A percentile compares a stretch with the other conserved stretches of the same genome.
These are phyloP conservation scores for Aspergillus biplanus DNA, from an alignment of 495 filamentous ascomycete species.

Conservation along the genomic window DNA sequence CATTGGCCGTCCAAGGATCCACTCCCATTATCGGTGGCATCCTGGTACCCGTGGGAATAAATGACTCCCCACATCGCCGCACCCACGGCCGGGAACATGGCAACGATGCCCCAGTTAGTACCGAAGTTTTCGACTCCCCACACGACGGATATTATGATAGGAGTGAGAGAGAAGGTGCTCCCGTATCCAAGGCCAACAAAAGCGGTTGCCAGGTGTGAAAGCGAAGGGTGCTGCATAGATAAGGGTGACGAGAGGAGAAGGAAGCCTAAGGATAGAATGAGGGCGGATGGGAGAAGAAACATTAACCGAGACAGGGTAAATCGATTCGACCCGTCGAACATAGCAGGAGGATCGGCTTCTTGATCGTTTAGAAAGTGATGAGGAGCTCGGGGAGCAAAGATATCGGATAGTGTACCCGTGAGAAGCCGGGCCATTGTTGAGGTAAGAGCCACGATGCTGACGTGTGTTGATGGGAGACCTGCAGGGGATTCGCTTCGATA, in stretches of 20 bases:
- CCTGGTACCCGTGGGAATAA: slow-evolving; percentile 81
- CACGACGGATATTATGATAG: slow-evolving; percentile 89
- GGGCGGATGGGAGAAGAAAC: slow-evolving; percentile 75
- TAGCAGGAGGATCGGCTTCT: slow-evolving; percentile 33
- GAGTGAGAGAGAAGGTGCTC: slow-evolving; percentile 82
- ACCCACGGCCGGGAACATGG: slow-evolving; percentile 83
- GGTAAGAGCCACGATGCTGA: slow-evolving; percentile 87
- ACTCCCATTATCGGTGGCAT: slow-evolving; percentile 45
- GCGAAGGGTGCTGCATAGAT: slow-evolving; percentile 64
- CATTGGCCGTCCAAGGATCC: slow-evolving; percentile 44
- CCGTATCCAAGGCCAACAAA: slow-evolving; percentile 90
- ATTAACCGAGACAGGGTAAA: slow-evolving; percentile 73
- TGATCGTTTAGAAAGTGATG: slow-evolving; percentile 44
- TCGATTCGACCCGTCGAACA: slow-evolving; percentile 31
- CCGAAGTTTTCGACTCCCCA: slow-evolving; percentile 99
- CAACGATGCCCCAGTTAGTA: slow-evolving; percentile 96
- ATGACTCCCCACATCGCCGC: slow-evolving; percentile 84
- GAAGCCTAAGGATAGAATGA: slow-evolving; percentile 77
- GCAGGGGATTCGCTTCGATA: slow-evolving; percentile 55
- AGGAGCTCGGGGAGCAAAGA: slow-evolving; percentile 72
- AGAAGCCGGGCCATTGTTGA: slow-evolving; percentile 87
- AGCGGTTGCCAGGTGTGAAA: slow-evolving; percentile 80
- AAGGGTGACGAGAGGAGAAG: slow-evolving; percentile 72
- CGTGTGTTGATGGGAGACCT: slow-evolving; percentile 79
- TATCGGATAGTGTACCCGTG: slow-evolving; percentile 83